phyloP scores from a whole-genome alignment of 139 green algal species.

The Chlamydomonas schloesseri region DNA sequence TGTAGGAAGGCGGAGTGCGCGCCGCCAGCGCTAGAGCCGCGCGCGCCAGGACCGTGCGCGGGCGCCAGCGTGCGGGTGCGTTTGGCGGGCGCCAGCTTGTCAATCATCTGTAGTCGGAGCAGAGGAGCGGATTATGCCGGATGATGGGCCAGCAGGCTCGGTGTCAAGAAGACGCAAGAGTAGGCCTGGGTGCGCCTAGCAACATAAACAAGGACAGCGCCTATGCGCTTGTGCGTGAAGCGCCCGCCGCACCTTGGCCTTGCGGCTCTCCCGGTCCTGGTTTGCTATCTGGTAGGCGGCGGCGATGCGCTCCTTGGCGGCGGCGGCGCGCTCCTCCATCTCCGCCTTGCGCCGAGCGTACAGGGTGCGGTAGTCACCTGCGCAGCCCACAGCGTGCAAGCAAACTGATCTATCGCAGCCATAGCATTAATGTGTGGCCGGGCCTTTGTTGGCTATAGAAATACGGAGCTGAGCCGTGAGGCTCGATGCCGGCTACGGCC shows the following conservation, averaged over 20 bases:
- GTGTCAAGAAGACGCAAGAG: neutral
- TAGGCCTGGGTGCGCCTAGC: too few relatives aligned
- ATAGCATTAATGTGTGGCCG: too few relatives aligned
- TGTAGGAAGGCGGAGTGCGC: neutral
- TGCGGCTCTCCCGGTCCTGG: slow-evolving; percentile 15
- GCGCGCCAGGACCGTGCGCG: neutral
- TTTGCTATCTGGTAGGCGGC: slow-evolving; percentile 11
- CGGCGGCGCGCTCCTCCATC: slow-evolving; percentile 4
- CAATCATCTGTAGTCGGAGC: slow-evolving; percentile 20
- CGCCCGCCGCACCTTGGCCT: slow-evolving; percentile 19
- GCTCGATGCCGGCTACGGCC: neutral
- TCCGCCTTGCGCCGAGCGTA: slow-evolving; percentile 14
- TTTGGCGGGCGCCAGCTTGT: slow-evolving; percentile 18
- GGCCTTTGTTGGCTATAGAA: neutral
- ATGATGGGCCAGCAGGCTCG: too few relatives aligned
- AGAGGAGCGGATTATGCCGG: neutral
- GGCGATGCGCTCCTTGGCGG: slow-evolving; percentile 24
- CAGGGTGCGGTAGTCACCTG: slow-evolving; percentile 30
- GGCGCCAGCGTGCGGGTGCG: neutral
- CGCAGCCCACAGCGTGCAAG: neutral
- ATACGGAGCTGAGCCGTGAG: neutral
- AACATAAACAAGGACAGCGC: too few relatives aligned
- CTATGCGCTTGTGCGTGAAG: neutral
- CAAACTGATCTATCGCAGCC: neutral
- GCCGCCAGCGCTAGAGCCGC: neutral